Evolutionary conservation across 2,329 filamentous ascomycete species (phyloP).

Genomic region (Diaporthe velutina): DNA sequence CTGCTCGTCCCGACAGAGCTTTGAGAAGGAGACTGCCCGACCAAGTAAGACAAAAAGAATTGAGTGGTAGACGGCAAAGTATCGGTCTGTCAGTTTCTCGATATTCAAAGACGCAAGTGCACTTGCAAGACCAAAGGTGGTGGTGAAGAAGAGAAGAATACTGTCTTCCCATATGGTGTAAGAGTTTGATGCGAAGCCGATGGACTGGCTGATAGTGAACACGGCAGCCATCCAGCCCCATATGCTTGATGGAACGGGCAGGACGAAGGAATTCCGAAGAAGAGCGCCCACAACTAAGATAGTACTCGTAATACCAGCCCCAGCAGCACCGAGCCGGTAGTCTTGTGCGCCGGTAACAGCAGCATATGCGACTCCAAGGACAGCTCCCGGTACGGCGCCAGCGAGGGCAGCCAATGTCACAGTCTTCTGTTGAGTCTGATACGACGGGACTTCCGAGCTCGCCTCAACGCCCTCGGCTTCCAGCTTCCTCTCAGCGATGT

Average conservation of each 20-base stretch:
- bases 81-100: constrained; percentile 74
- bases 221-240: constrained; percentile 91
- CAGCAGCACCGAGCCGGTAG: constrained; percentile 56
- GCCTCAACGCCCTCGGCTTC: constrained; percentile 59
- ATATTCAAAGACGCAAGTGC: constrained; percentile 82
- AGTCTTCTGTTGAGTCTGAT: constrained; percentile 54
- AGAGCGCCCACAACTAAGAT: constrained; percentile 56
- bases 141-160: constrained; percentile 91
- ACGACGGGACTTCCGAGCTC: constrained; percentile 47
- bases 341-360: constrained; percentile 53
- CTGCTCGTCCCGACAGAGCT: constrained; percentile 96
- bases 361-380: constrained; percentile 48
- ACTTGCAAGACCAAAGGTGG: constrained; percentile 85
- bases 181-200: constrained; percentile 96
- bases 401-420: constrained; percentile 54
- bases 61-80: constrained; percentile 87
- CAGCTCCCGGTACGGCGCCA: constrained; percentile 51
- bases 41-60: constrained; percentile 84
- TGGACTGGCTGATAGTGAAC: constrained; percentile 88
- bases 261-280: constrained; percentile 55
- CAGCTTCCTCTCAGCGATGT: constrained; percentile 69
- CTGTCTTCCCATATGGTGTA: constrained; percentile 99
- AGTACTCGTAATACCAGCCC: constrained; percentile 60
- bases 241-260: constrained; percentile 77
- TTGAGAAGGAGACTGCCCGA: constrained; percentile 86